Conservation (phyloP, 2,329 filamentous ascomycete genomes). For the Xylaria multiplex region DNA sequence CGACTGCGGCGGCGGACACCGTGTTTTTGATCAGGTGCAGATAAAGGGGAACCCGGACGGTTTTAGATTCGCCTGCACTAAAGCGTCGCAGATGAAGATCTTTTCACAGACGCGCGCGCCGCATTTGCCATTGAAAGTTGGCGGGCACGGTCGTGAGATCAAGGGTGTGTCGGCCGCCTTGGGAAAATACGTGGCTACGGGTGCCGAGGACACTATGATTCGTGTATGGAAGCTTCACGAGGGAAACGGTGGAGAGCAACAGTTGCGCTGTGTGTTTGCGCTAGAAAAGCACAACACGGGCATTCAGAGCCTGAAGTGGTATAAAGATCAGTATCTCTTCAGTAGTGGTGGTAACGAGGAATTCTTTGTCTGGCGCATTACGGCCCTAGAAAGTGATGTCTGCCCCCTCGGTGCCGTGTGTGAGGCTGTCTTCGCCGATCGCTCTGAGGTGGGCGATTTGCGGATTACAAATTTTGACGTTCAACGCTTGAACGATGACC, state of each 20-base stretch:
- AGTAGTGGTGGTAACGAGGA: constrained; percentile 91
- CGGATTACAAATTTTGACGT: constrained; percentile 84
- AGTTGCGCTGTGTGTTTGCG: constrained; percentile 65
- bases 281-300: constrained; percentile 84
- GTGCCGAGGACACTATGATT: constrained; percentile 77
- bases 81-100: constrained; percentile 66
- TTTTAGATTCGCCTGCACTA: constrained; percentile 76
- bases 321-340: constrained; percentile 76
- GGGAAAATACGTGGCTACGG: constrained; percentile 67
- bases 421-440: constrained; percentile 64
- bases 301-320: constrained; percentile 83
- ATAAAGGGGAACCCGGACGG: constrained; percentile 45
- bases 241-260: constrained; percentile 27
- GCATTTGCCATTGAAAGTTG: constrained; percentile 67
- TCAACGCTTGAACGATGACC: constrained; percentile 41
- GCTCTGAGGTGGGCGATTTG: constrained; percentile 69
- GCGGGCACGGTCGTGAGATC: constrained; percentile 89
- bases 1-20: constrained; percentile 86
- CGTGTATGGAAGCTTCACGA: constrained; percentile 71
- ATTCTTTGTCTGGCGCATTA: constrained; percentile 83
- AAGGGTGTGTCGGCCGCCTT: constrained; percentile 58
- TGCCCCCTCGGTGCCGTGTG: constrained; percentile 64
- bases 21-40: constrained; percentile 70
- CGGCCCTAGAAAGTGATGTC: constrained; percentile 60
- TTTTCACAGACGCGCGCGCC: constrained; percentile 54